Evolutionary conservation across 192 early-diverging fungal genomes (phyloP), one percentile per base, ranked within the genome.

Genomic region (Cetraspora pellucida): DNA sequence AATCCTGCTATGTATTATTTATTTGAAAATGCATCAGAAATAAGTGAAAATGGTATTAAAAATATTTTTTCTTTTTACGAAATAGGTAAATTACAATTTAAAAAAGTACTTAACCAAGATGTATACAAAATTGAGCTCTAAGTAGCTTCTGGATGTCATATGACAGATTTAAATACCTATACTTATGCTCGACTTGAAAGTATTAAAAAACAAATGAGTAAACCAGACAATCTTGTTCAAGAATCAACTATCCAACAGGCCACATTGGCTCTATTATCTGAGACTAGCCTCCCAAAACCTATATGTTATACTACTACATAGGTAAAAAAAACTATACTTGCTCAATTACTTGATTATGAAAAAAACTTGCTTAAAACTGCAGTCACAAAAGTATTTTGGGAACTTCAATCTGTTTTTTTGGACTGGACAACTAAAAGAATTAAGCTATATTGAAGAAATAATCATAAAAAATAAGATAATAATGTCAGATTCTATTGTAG

Each of bases 11-110:
- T 31, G 30, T 27, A 54, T 54, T 9, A 28, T 55, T 55, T 72
- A 19, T 72, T 72, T 28, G 14, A 72, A 54, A 17, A 10, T 72
- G 8, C 30, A 1, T 25, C 69, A 54, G 52, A 72, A 71, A 19
- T 71, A 23, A 49, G 21, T 52, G 2, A 55, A 71, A 27, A 55
- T 1, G 52, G 28, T 37, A 28, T 55, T 55, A 31, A 52, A 17
- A 55, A 55, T 1, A 46, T 68, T 54, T 30, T 72, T 72, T 55
- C 69, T 55, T 54, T 54, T 14, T 72, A 72, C 27, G 27, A 72
- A 7, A 19, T 0, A 27, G 69, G 69, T 8, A 54, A 72, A 72
- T 31, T 31, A 30, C 28, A 19, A 6, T 55, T 55, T 30, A 0
- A 72, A 55, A 27, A 54, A 54, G 3, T 72, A 27, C 50, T 72